Conservation (phyloP, 345 rosid species). For the Lumnitzera racemosa region DNA sequence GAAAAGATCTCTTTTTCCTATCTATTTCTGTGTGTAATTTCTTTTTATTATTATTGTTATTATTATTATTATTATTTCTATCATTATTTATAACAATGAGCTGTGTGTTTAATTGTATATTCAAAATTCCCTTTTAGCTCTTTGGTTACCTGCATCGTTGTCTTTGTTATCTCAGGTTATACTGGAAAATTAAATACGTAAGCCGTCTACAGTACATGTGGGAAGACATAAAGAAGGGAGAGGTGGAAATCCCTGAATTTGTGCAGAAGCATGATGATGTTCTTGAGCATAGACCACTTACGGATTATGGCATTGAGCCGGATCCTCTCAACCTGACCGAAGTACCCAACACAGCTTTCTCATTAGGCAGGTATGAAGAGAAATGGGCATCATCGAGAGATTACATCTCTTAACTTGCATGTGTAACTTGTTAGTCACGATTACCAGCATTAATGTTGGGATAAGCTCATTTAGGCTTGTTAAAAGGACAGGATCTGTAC, state of each 20-base stretch:
- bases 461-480: too few relatives aligned
- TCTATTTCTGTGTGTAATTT: too few relatives aligned
- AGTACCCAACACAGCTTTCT: conserved; percentile 41
- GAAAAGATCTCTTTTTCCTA: too few relatives aligned
- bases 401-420: conserved; percentile 17
- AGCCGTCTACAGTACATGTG: conserved; percentile 86
- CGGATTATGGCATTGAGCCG: conserved; percentile 92
- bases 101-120: background rate
- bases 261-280: conserved; percentile 64
- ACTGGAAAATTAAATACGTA: conserved; percentile 86
- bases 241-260: conserved; percentile 83
- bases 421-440: too few relatives aligned
- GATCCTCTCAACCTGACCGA: conserved; percentile 60
- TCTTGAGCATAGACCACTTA: conserved; percentile 84
- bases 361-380: conserved; percentile 56
- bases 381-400: conserved; percentile 54
- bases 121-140: background rate
- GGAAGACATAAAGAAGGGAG: conserved; percentile 74
- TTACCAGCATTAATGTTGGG: background rate
- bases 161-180: conserved; percentile 35
- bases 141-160: conserved; percentile 1
- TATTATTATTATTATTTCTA: too few relatives aligned
- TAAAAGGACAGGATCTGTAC: too few relatives aligned
- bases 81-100: too few relatives aligned
- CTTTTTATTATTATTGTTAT: too few relatives aligned